phyloP scores from a whole-genome alignment of 176 grass and related monocot species.

The sorghum (Sorghum bicolor) region DNA sequence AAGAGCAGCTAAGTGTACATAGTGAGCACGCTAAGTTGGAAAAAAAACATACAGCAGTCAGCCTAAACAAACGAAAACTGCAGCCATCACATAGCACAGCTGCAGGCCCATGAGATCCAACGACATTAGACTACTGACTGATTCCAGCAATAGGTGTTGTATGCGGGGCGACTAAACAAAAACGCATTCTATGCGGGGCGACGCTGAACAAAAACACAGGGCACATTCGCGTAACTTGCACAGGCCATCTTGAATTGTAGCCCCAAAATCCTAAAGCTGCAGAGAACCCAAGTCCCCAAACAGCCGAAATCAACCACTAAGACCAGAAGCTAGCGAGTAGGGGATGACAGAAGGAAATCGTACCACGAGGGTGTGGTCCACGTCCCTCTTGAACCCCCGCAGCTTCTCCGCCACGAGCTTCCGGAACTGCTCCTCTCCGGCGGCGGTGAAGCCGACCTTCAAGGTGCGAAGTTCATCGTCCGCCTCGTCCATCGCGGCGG shows the following conservation, averaged over 20 bases:
- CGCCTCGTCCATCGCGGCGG: slow-evolving; percentile 48
- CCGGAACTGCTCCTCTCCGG: slow-evolving; percentile 39
- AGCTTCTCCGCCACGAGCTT: slow-evolving; percentile 59
- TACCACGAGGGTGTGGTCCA: slow-evolving; percentile 49
- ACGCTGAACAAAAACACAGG: not conserved
- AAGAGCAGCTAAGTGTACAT: not conserved
- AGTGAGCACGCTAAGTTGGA: not conserved
- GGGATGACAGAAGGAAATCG: not conserved
- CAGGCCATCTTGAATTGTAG: not conserved
- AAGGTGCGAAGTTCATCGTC: slow-evolving; percentile 35
- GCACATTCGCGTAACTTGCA: not conserved
- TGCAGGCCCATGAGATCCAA: not conserved
- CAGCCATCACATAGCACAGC: not conserved
- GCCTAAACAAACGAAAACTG: not conserved
- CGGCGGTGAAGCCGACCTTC: slow-evolving; percentile 31
- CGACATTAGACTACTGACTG: not conserved
- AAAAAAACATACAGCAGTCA: not conserved
- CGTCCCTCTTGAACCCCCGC: slow-evolving; percentile 30
- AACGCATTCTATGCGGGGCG: not conserved
- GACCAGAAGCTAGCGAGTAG: not conserved
- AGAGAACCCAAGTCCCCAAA: not conserved
- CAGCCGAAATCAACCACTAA: not conserved
- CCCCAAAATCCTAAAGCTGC: not conserved
- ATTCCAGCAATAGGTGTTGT: not conserved
- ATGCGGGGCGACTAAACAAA: not conserved